Evolutionary conservation across 1,139 yeast species (phyloP).

Genomic region (Taphrina betulina): DNA sequence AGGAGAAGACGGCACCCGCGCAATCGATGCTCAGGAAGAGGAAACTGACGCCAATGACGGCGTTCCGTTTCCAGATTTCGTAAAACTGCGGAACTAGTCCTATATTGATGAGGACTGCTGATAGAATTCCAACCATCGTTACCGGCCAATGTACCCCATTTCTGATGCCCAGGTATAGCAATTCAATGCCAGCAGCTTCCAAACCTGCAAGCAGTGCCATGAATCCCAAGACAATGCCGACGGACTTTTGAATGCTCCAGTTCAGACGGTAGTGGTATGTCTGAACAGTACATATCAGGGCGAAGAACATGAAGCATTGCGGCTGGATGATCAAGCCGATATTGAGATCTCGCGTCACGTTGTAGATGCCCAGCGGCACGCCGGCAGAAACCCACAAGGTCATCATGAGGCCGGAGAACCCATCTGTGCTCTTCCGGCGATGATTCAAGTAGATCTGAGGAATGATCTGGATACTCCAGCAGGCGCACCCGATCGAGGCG

Average conservation of each 20-base stretch:
- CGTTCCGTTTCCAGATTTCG: constrained; percentile 73
- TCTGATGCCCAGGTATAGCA: constrained; percentile 48
- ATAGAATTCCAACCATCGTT: constrained; percentile 72
- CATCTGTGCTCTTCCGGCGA: constrained; percentile 73
- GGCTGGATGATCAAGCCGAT: constrained; percentile 84
- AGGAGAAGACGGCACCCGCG: constrained; percentile 75
- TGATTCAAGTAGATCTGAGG: constrained; percentile 81
- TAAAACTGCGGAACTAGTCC: constrained; percentile 88
- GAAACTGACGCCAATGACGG: constrained; percentile 86
- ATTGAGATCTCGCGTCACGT: constrained; percentile 67
- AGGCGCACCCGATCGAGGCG: constrained; percentile 84
- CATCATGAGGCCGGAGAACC: constrained; percentile 81
- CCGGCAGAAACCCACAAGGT: constrained; percentile 82
- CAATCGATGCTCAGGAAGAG: constrained; percentile 75
- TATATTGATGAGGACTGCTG: constrained; percentile 68
- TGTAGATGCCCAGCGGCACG: constrained; percentile 78
- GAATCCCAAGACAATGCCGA: constrained; percentile 47
- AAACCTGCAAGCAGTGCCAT: constrained; percentile 55
- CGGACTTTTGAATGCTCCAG: constrained; percentile 44
- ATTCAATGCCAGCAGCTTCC: constrained; percentile 69
- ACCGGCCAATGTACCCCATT: constrained; percentile 69
- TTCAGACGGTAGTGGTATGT: constrained; percentile 57
- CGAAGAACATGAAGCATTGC: constrained; percentile 71
- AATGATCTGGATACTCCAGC: constrained; percentile 86
- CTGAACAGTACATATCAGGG: constrained; percentile 69